phyloP scores from a whole-genome alignment of 2,329 filamentous ascomycete species.

The Neofusicoccum ribis region DNA sequence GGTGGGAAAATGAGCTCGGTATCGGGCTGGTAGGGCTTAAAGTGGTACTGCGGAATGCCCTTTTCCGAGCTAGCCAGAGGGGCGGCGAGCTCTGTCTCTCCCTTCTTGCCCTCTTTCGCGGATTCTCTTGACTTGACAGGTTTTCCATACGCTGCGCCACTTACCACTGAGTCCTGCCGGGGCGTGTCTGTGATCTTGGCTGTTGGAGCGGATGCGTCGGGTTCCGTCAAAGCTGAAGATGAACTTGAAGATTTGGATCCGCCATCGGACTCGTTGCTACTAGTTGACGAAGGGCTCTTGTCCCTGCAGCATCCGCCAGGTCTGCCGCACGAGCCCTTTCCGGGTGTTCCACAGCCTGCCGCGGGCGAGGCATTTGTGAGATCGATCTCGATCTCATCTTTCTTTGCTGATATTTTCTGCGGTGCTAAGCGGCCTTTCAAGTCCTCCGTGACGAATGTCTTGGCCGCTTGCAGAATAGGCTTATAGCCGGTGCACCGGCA shows the following conservation, averaged over 20 bases:
- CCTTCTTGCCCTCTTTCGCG: conserved; percentile 54
- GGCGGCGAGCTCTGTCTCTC: conserved; percentile 33
- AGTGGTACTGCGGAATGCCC: conserved; percentile 61
- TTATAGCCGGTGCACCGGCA: conserved; percentile 93
- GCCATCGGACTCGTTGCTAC: conserved; percentile 26
- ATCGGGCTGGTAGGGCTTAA: conserved; percentile 86
- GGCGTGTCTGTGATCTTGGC: conserved; percentile 27
- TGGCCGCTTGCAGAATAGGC: conserved; percentile 88
- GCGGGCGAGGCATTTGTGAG: conserved; percentile 27
- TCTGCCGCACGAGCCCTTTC: conserved; percentile 36
- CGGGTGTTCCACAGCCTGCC: conserved; percentile 28
- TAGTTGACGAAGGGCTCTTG: conserved; percentile 26
- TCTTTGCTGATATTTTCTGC: not conserved
- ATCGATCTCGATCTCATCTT: conserved; percentile 26
- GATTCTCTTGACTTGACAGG: conserved; percentile 38
- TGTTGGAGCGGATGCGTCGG: conserved; percentile 26
- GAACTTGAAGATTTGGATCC: conserved; percentile 31
- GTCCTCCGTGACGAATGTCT: conserved; percentile 70
- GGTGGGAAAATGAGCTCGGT: conserved; percentile 94
- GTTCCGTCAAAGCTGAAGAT: conserved; percentile 11
- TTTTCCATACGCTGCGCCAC: conserved; percentile 34
- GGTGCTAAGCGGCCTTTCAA: conserved; percentile 40
- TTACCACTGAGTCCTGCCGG: conserved; percentile 28
- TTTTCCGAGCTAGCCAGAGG: conserved; percentile 55
- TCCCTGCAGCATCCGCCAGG: conserved; percentile 42